These are phyloP conservation scores for Colletotrichum melonis DNA, from an alignment of 2,329 filamentous ascomycete species.

Conservation along the genomic window DNA sequence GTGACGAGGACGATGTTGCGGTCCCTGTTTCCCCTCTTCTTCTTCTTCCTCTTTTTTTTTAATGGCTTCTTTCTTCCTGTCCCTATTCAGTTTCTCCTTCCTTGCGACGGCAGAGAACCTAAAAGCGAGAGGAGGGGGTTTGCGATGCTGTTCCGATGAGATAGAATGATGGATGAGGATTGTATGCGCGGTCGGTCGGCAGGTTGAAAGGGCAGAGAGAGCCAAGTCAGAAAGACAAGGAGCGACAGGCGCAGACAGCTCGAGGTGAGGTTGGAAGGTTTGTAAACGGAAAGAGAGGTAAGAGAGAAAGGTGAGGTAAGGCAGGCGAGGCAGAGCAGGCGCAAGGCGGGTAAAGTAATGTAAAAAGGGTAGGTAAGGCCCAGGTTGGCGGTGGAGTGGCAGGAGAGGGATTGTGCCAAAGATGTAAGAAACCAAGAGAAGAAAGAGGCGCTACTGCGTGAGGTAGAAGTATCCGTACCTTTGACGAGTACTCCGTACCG, in stretches of 20 bases:
- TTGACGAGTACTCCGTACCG: not conserved
- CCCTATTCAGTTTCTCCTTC: not conserved
- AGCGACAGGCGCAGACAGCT: not conserved
- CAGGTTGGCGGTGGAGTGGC: constrained; percentile 17
- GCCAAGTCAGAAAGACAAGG: not conserved
- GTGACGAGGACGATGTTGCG: not conserved
- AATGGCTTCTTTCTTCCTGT: not conserved
- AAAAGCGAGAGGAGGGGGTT: not conserved
- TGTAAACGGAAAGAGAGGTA: constrained; percentile 5
- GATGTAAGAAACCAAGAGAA: constrained; percentile 31
- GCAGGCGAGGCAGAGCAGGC: constrained; percentile 15
- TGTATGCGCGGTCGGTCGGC: constrained; percentile 2
- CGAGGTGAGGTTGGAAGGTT: not conserved
- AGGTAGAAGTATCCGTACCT: constrained; percentile 18
- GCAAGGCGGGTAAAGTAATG: constrained; percentile 34
- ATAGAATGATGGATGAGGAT: not conserved
- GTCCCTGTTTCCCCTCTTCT: not conserved
- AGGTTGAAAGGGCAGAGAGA: not conserved
- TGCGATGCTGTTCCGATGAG: constrained; percentile 4
- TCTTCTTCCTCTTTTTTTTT: not conserved
- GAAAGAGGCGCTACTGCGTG: constrained; percentile 12
- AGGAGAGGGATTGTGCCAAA: constrained; percentile 31
- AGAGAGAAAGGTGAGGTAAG: constrained; percentile 9
- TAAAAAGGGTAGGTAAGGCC: constrained; percentile 18
- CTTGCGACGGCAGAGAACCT: not conserved